A percentile compares a stretch with the other conserved stretches of the same genome.
Conservation (phyloP, 2,329 filamentous ascomycete genomes). For the Emmonsiellopsis sp. region DNA sequence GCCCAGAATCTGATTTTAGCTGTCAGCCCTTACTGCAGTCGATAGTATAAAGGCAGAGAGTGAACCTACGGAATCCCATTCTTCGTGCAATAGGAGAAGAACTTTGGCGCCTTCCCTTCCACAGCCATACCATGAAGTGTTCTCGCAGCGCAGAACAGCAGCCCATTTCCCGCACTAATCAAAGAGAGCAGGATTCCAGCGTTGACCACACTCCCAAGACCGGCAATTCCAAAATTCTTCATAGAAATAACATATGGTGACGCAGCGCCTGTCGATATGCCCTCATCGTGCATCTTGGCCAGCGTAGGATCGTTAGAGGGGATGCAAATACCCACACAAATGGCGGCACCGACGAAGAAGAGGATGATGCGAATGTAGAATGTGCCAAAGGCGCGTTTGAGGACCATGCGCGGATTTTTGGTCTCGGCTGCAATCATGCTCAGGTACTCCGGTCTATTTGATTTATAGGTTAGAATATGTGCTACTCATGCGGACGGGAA, state of each 20-base stretch:
- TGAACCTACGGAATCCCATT: too few species aligned
- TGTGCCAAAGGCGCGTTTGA: constrained; percentile 66
- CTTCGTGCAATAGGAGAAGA: too few species aligned
- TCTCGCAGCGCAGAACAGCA: too few species aligned
- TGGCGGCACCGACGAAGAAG: constrained; percentile 65
- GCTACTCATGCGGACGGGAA: too few species aligned
- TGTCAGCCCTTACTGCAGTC: too few species aligned
- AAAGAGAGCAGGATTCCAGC: constrained; percentile 21
- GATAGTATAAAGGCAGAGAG: too few species aligned
- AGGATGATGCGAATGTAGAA: constrained; percentile 67
- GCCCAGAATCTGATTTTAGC: too few species aligned
- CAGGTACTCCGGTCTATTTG: constrained; percentile 51
- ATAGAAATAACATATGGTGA: constrained; percentile 58
- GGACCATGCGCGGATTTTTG: constrained; percentile 56
- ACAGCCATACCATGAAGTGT: too few species aligned
- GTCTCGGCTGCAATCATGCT: constrained; percentile 55
- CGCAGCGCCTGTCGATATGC: constrained; percentile 40
- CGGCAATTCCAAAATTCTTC: constrained; percentile 44
- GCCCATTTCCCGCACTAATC: too few species aligned
- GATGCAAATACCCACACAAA: constrained; percentile 61
- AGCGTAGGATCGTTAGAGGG: constrained; percentile 56
- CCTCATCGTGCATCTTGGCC: constrained; percentile 36
- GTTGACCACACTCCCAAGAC: constrained; percentile 51
- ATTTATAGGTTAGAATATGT: too few species aligned
- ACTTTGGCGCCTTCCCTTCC: too few species aligned